Base-by-base conservation (phyloP, 345 rosid species). In the Syzygium aqueum region DNA sequence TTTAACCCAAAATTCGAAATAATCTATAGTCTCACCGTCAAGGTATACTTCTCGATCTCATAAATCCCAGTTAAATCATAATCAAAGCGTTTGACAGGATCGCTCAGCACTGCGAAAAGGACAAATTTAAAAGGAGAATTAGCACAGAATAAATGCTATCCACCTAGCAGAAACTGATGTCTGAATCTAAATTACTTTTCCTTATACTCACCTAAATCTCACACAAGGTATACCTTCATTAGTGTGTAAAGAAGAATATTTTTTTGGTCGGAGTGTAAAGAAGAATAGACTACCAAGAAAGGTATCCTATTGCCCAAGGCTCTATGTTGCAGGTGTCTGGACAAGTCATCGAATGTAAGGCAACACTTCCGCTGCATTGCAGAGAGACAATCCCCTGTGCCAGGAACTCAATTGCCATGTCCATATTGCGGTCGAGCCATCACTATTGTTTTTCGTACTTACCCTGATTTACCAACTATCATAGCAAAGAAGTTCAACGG, bases 51-150 rank as follows among this genome's bases (percentile, higher is more conserved):
- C 90, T 96, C 94, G 89, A 96, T 92, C 90, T 95, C 96, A 89
- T 93, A 92, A 88, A 95, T 93, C 85, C 98, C 97, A 37, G 95
- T 93, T 86, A 93, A 87, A 92, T 96, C 97, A 87, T 96, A 96
- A 82, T 96, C 96, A 85, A 94, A 90, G 85, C 98, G 96, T 91
- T 92, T 92, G 86, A 87, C 90, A 77, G 98, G 97, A 90, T 95
- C 97, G 86, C 93, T 95, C 89, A 96, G 87, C 88, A 96, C 98
- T 96, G 94, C 89, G 4, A 73, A 73, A 73, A 37, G 87, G 83
- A 89, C 77, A 52, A 86, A 84, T 78, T 84, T 22, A 77, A 28
- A 54, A 28, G 63, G 85, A 84, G 23, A 84, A n/a, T 28, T 14
- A 53, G 85, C 61, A 84, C 40, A 84, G 46, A 37, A 37, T 19